Base-by-base conservation (phyloP, 2,329 filamentous ascomycete species). In the Stemphylium beticola region DNA sequence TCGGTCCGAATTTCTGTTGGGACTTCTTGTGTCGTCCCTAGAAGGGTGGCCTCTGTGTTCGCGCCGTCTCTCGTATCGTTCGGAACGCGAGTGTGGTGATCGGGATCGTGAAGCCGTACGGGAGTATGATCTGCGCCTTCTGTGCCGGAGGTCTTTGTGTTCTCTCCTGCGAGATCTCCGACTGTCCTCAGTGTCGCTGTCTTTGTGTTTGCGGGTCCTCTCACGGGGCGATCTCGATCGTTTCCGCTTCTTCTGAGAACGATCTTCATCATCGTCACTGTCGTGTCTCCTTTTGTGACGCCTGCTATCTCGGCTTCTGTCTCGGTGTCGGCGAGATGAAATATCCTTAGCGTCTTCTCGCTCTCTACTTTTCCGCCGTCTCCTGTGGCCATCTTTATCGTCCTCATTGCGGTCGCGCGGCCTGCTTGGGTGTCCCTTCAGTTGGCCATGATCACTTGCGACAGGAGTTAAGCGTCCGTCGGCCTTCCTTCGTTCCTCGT, bases 401-500 rank as follows among this genome's bases (percentile, higher is more conserved):
- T 7, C 6, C n/a, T 67, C 48, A 2, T 43, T 47, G 20, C 62
- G 32, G 31, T 60, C 64, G 14, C 49, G 47, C 18, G 53, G 61
- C 37, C 65, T 62, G 18, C 57, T 64, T 24, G 61, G 57, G 15
- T 49, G 67, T 51, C 55, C 39, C n/a, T 56, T 24, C 11, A 37
- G 26, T 7, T 55, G 46, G 9, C 69, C 59, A 14, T 69, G 60
- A 29, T 65, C 57, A 18, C 52, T 52, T 15, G 45, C 7, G 11
- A 58, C 49, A 8, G 67, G 64, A 9, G 66, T 68, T 11, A 72
- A 57, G 15, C 68, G 63, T 11, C 62, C 60, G 18, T 65, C 64
- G 4, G 50, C 53, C 40, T 56, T 62, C 51, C 53, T 63, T 39
- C 58, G 48, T 45, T 43, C 53, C 56, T 40, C 63, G 48, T 61